Percentiles rank a stretch among this genome's conserved stretches.
These are phyloP conservation scores for Psilocybe sp. DNA, from an alignment of 768 basidiomycete species.

Conservation along the genomic window DNA sequence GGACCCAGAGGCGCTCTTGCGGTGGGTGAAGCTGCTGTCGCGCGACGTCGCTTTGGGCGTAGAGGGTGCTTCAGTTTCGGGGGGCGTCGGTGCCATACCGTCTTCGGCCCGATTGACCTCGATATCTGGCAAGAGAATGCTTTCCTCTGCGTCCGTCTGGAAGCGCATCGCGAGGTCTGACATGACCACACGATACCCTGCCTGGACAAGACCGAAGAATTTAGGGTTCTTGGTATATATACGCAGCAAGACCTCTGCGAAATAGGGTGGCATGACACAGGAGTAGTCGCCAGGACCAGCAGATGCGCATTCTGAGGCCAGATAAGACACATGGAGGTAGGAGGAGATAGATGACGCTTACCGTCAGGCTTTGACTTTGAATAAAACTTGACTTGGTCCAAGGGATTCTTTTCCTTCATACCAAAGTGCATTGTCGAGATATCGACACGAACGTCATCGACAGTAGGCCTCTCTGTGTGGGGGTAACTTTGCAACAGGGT, in stretches of 20 bases:
- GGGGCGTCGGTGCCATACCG: constrained; percentile 25
- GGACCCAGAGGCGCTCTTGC: constrained; percentile 6
- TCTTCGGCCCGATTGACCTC: background rate
- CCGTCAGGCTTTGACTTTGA: constrained; percentile 60
- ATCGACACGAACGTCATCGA: constrained; percentile 61
- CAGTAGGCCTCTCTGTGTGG: constrained; percentile 30
- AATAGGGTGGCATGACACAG: constrained; percentile 57
- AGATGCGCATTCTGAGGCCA: constrained; percentile 34
- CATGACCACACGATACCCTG: constrained; percentile 54
- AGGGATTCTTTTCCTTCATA: constrained; percentile 66
- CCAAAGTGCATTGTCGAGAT: constrained; percentile 73
- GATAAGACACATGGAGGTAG: background rate
- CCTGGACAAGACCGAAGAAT: constrained; percentile 63
- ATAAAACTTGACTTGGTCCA: constrained; percentile 72
- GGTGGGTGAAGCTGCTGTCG: constrained; percentile 21
- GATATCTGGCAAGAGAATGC: background rate
- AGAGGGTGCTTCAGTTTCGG: constrained; percentile 32
- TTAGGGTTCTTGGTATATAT: constrained; percentile 64
- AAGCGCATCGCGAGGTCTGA: constrained; percentile 17
- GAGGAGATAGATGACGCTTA: constrained; percentile 25
- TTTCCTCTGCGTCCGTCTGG: background rate
- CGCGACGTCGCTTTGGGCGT: constrained; percentile 32
- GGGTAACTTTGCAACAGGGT: background rate
- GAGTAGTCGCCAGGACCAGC: constrained; percentile 61
- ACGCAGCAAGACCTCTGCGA: constrained; percentile 67